Percentiles rank a stretch among this genome's conserved stretches.
Evolutionary conservation across 768 basidiomycete genomes (phyloP).

Genomic region (Fomitopsis serialis): DNA sequence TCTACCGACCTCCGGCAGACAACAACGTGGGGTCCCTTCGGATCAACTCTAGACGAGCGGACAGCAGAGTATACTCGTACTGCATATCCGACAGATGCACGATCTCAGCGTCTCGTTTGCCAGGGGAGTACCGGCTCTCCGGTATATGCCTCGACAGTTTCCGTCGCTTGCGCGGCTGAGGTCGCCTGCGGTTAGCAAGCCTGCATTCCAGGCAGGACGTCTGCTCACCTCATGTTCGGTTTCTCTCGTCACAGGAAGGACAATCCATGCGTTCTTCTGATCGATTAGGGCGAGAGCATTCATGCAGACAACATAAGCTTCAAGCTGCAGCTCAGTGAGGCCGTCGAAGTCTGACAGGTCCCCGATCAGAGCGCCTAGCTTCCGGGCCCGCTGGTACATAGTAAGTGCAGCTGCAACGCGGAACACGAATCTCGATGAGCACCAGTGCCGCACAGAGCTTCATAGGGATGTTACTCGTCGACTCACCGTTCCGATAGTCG

Average conservation of each 20-base stretch:
- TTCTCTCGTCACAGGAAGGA: slow-evolving; percentile 50
- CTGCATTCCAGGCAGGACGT: slow-evolving; percentile 2
- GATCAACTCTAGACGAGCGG: slow-evolving; percentile 73
- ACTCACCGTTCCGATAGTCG: slow-evolving; percentile 87
- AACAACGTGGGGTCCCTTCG: slow-evolving; percentile 59
- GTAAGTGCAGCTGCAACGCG: slow-evolving; percentile 65
- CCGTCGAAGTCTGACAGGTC: slow-evolving; percentile 35
- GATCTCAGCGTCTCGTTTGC: slow-evolving; percentile 69
- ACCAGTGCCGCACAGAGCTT: too few species aligned
- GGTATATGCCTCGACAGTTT: slow-evolving; percentile 75
- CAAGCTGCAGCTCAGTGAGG: slow-evolving; percentile 63
- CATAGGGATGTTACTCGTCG: not conserved
- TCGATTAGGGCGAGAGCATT: slow-evolving; percentile 85
- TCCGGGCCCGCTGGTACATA: slow-evolving; percentile 90
- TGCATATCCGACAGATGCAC: slow-evolving; percentile 76
- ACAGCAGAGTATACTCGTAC: slow-evolving; percentile 69
- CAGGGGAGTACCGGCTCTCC: slow-evolving; percentile 58
- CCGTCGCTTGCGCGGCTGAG: slow-evolving; percentile 63
- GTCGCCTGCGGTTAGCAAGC: not conserved
- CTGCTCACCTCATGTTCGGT: slow-evolving; percentile 39
- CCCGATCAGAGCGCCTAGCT: slow-evolving; percentile 48
- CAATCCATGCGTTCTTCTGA: slow-evolving; percentile 76
- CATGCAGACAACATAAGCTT: slow-evolving; percentile 82
- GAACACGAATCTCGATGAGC: too few species aligned
- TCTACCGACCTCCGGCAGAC: slow-evolving; percentile 55